Conservation (phyloP, 2,329 filamentous ascomycete genomes). For the Apiospora sp. region DNA sequence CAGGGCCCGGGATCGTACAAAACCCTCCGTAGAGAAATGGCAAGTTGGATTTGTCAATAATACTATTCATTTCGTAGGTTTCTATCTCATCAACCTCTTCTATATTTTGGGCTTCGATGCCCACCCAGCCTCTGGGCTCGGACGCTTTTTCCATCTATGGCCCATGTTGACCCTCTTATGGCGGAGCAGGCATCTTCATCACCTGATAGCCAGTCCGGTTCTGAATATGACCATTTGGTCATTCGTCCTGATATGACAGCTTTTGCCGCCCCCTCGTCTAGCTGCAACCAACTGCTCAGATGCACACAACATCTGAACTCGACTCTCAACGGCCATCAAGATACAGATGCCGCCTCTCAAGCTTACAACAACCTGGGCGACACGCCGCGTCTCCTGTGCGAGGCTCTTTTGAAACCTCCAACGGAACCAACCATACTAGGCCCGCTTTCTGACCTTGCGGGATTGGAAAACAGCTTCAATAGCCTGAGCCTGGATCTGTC, state of each 20-base stretch:
- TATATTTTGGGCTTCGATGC: neutral
- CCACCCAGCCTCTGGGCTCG: neutral
- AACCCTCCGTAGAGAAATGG: neutral
- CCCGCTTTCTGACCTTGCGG: neutral
- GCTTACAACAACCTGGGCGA: conserved; percentile 53
- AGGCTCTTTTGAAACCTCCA: conserved; percentile 43
- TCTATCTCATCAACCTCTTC: neutral
- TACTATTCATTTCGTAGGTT: neutral
- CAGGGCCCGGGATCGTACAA: conserved; percentile 1
- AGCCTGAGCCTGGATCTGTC: conserved; percentile 28
- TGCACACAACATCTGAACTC: conserved; percentile 21
- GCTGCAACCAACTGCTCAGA: neutral
- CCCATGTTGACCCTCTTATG: neutral
- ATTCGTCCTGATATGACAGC: conserved; percentile 9
- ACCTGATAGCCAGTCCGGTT: neutral
- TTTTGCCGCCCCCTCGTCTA: neutral
- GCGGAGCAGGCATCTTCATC: neutral
- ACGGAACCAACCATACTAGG: neutral
- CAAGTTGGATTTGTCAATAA: conserved; percentile 3
- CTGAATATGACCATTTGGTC: neutral
- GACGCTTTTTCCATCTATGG: neutral
- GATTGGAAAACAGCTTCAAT: neutral
- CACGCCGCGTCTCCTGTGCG: conserved; percentile 50
- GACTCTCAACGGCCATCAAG: conserved; percentile 28
- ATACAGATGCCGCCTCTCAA: conserved; percentile 54